These are phyloP conservation scores for Aspergillus floridensis DNA, from an alignment of 2,329 filamentous ascomycete species.

Conservation along the genomic window DNA sequence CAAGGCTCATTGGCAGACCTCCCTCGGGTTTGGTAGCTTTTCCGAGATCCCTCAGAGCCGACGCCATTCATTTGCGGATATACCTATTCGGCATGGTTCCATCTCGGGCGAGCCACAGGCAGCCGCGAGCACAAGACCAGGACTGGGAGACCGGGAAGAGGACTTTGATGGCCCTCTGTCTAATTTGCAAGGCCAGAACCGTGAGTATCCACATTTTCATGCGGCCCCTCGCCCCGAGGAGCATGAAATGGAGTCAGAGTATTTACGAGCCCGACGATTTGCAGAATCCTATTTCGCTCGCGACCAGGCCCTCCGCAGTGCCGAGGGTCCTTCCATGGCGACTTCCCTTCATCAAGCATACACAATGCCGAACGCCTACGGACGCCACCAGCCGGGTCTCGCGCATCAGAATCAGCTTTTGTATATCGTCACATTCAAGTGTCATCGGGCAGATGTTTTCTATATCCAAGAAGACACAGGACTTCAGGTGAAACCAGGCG, in stretches of 20 bases:
- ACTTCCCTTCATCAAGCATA: constrained; percentile 41
- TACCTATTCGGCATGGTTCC: constrained; percentile 48
- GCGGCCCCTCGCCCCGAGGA: constrained; percentile 31
- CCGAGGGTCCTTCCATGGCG: constrained; percentile 36
- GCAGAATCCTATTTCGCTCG: constrained; percentile 47
- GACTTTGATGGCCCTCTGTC: constrained; percentile 37
- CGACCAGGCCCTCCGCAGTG: constrained; percentile 35
- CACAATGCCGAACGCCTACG: constrained; percentile 37
- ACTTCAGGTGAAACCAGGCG: constrained; percentile 82
- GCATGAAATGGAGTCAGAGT: constrained; percentile 33
- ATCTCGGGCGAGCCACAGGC: constrained; percentile 37
- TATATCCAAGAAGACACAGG: constrained; percentile 96
- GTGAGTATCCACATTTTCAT: constrained; percentile 43
- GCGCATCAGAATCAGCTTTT: constrained; percentile 43
- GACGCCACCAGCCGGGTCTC: constrained; percentile 37
- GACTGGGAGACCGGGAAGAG: constrained; percentile 38
- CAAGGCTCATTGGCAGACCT: constrained; percentile 52
- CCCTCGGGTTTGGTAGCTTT: constrained; percentile 48
- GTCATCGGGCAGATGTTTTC: constrained; percentile 89
- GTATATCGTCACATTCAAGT: constrained; percentile 95
- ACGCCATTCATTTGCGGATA: constrained; percentile 52
- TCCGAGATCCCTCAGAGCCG: constrained; percentile 49
- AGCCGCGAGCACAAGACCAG: constrained; percentile 19
- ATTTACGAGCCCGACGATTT: constrained; percentile 41
- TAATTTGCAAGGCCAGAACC: constrained; percentile 39